Conservation (phyloP, 208 protist genomes). For the Leishmania mexicana region DNA sequence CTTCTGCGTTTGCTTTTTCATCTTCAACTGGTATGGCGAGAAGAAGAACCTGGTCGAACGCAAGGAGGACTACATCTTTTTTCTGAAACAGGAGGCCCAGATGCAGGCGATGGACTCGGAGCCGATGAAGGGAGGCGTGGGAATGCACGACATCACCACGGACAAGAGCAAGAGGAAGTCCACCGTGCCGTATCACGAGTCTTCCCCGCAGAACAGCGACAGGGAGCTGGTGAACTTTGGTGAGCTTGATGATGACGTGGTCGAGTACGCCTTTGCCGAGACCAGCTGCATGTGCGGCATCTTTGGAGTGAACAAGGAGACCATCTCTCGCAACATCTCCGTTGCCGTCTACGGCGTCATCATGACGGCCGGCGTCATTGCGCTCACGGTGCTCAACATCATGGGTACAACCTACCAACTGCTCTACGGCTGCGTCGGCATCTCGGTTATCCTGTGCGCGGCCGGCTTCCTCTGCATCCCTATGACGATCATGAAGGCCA, state of each 20-base stretch:
- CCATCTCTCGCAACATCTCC: constrained; percentile 23
- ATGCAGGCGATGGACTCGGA: constrained; percentile 6
- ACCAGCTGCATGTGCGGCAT: constrained; percentile 2
- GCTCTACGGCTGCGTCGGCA: constrained; percentile 33
- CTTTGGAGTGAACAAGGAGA: constrained; percentile 34
- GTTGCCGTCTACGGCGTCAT: constrained; percentile 39
- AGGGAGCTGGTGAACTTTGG: constrained; percentile 11
- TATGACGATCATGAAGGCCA: constrained; percentile 47
- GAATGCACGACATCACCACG: not conserved
- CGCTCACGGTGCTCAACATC: constrained; percentile 36
- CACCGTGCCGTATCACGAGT: constrained; percentile 1
- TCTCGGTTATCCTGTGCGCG: constrained; percentile 39
- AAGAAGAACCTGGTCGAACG: constrained; percentile 29
- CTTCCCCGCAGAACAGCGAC: not conserved
- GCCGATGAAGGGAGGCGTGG: constrained; percentile 3
- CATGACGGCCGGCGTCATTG: constrained; percentile 40
- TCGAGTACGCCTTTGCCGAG: not conserved
- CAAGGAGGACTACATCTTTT: constrained; percentile 25
- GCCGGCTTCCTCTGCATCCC: constrained; percentile 51
- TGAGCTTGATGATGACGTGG: constrained; percentile 27
- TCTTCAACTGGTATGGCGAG: constrained; percentile 55
- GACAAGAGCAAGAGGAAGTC: constrained; percentile 1
- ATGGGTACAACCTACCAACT: constrained; percentile 31
- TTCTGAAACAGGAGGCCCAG: constrained; percentile 7
- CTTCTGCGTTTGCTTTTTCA: constrained; percentile 35